phyloP scores from a whole-genome alignment of 31 red algal species.

The Odonthalia washingtoniensis region DNA sequence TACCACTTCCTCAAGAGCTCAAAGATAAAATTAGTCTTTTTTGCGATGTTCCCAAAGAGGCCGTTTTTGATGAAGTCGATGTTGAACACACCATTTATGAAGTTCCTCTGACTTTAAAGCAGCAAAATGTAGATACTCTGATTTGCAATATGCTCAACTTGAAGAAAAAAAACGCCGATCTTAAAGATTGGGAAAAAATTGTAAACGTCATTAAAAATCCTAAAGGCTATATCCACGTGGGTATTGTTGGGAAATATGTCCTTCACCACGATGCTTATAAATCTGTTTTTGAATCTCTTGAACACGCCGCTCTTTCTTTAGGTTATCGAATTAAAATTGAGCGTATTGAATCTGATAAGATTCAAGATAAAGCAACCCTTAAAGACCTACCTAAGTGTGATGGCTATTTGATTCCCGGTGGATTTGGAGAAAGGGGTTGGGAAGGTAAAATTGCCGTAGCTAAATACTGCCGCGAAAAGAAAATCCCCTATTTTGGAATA shows the following conservation, averaged over 20 bases:
- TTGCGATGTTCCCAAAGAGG: conserved; percentile 92
- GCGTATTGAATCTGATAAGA: conserved; percentile 68
- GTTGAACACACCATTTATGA: conserved; percentile 90
- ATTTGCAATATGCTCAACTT: conserved; percentile 69
- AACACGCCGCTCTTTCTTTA: conserved; percentile 94
- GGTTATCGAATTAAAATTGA: conserved; percentile 67
- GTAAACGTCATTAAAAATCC: too few species aligned
- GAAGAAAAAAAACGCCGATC: too few species aligned
- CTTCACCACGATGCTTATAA: conserved; percentile 90
- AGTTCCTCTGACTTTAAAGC: conserved; percentile 95
- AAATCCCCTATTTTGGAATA: conserved; percentile 95
- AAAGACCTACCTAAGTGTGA: conserved; percentile 36
- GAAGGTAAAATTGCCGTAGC: conserved; percentile 92
- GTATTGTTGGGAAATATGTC: conserved; percentile 95
- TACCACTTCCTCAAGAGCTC: conserved; percentile 88
- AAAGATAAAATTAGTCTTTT: conserved; percentile 95
- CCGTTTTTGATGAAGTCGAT: conserved; percentile 92
- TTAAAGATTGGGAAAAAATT: too few species aligned
- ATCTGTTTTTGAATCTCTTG: conserved; percentile 82
- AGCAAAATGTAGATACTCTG: conserved; percentile 64
- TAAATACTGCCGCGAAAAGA: conserved; percentile 70
- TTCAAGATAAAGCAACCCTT: too few species aligned
- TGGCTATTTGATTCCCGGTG: conserved; percentile 97
- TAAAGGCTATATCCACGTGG: too few species aligned
- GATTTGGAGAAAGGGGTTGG: conserved; percentile 95